These are phyloP conservation scores for Pseudogymnoascus sp. DNA, from an alignment of 2,329 filamentous ascomycete genomes.

Conservation along the genomic window DNA sequence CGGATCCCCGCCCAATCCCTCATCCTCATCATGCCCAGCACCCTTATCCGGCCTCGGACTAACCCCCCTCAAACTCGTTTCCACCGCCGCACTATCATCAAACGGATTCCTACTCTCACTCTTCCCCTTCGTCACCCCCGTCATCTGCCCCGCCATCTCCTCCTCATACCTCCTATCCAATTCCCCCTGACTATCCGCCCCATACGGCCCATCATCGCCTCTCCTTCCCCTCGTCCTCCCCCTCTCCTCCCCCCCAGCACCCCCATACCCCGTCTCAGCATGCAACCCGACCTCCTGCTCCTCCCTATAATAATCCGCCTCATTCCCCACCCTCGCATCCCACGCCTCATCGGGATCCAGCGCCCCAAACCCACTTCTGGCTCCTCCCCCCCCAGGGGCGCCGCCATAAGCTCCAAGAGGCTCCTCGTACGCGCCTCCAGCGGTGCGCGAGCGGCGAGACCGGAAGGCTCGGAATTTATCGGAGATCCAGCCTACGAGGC, in stretches of 20 bases:
- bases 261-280: constrained; percentile 30
- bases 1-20: constrained; percentile 28
- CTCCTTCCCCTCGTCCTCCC: constrained; percentile 31
- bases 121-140: constrained; percentile 12
- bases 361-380: constrained; percentile 52
- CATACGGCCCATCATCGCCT: constrained; percentile 33
- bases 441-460: constrained; percentile 56
- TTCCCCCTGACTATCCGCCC: constrained; percentile 32
- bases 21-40: constrained; percentile 27
- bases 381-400: constrained; percentile 30
- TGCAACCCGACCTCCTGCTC: constrained; percentile 60
- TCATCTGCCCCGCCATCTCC: constrained; percentile 33
- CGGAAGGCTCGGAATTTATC: constrained; percentile 55
- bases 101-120: constrained; percentile 51
- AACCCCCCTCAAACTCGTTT: constrained; percentile 57
- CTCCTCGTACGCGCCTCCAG: constrained; percentile 63
- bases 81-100: constrained; percentile 50
- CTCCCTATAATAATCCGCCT: constrained; percentile 64
- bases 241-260: constrained; percentile 33
- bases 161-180: constrained; percentile 37
- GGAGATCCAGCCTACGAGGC: constrained; percentile 64
- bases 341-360: constrained; percentile 80
- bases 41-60: constrained; percentile 61
- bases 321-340: constrained; percentile 70
- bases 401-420: constrained; percentile 33